These are phyloP conservation scores for Coemansia sp. DNA, from an alignment of 192 early-diverging fungal genomes.

Conservation along the genomic window DNA sequence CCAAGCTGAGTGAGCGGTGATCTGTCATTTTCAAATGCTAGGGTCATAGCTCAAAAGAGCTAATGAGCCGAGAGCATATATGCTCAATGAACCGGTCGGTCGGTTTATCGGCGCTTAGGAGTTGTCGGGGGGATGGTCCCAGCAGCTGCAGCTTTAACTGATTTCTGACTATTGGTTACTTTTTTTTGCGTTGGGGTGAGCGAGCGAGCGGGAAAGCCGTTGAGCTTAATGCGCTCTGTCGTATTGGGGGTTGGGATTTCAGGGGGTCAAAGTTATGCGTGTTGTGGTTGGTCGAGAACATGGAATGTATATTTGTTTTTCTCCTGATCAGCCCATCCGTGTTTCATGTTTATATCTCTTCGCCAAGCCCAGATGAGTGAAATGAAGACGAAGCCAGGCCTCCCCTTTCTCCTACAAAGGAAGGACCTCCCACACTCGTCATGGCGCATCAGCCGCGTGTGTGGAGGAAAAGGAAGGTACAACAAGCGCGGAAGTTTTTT, in stretches of 20 bases:
- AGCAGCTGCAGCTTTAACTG: neutral
- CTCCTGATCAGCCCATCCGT: neutral
- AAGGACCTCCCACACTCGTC: too few relatives aligned
- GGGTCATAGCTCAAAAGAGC: neutral
- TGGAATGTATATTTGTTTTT: neutral
- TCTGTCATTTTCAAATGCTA: neutral
- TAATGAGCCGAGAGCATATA: neutral
- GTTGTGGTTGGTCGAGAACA: neutral
- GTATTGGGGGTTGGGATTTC: constrained; percentile 1
- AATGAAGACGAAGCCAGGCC: neutral
- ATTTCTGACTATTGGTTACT: neutral
- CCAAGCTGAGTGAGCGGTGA: neutral
- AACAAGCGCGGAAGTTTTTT: neutral
- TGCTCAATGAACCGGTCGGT: neutral
- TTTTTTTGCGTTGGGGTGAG: neutral
- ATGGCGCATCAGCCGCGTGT: neutral
- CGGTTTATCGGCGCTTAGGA: neutral
- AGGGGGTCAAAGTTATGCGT: constrained; percentile 7
- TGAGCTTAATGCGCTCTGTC: neutral
- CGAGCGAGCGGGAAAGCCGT: neutral
- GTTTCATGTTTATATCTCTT: neutral
- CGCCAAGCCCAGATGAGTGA: neutral
- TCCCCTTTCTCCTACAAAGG: neutral
- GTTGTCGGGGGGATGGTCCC: neutral
- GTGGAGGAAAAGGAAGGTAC: neutral